Evolutionary conservation across 441 rosid species (phyloP).

Genomic region (Bruguiera hainesii): DNA sequence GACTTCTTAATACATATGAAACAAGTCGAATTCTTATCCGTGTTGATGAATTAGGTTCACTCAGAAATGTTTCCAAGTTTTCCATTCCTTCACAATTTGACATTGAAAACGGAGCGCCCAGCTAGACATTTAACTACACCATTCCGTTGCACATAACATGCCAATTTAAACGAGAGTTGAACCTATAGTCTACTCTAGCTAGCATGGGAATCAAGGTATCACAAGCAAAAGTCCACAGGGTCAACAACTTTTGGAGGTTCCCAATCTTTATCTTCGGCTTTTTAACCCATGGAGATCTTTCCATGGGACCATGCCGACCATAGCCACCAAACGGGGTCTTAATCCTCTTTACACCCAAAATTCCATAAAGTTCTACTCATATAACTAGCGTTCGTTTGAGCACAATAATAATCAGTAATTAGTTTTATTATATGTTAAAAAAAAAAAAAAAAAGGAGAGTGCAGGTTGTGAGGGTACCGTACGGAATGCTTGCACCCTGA

Average conservation of each 20-base stretch:
- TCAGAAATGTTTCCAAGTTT: too few species aligned
- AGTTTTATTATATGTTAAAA: too few species aligned
- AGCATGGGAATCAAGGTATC: not conserved
- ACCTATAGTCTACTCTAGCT: not conserved
- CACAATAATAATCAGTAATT: too few species aligned
- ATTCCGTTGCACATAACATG: not conserved
- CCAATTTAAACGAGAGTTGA: not conserved
- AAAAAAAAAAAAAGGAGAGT: too few species aligned
- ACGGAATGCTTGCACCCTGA: too few species aligned
- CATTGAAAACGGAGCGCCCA: too few species aligned
- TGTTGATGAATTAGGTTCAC: too few species aligned
- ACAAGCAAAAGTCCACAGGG: not conserved
- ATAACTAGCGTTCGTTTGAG: too few species aligned
- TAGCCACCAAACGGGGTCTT: conserved; percentile 10
- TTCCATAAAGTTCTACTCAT: not conserved
- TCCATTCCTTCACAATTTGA: too few species aligned
- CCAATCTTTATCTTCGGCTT: conserved; percentile 2
- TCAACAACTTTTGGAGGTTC: conserved; percentile 12
- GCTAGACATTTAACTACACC: not conserved
- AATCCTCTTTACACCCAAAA: not conserved
- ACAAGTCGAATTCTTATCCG: too few species aligned
- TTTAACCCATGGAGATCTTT: conserved; percentile 13
- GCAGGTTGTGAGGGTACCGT: too few species aligned
- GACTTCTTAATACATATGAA: too few species aligned
- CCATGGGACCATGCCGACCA: conserved; percentile 19